Evolutionary conservation across 1,284 basidiomycete genomes (phyloP), one percentile per base, ranked within the genome.

Genomic region (Hemileia vastatrix): DNA sequence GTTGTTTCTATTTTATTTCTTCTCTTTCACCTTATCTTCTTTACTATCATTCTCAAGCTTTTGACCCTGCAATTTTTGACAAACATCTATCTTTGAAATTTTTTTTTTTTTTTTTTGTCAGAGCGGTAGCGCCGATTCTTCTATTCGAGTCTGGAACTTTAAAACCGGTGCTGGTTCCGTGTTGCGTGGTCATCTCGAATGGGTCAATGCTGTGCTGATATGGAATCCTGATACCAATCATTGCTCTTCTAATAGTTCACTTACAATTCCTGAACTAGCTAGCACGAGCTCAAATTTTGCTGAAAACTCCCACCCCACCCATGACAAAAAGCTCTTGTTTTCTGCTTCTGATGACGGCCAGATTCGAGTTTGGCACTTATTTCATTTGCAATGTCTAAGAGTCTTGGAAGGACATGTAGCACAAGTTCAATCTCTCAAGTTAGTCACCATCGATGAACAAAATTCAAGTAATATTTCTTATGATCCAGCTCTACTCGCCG

Each of bases 271-370:
- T 88, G 90, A 13, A 40, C 6, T 4, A 19, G 6, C 53, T 33
- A 32, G 33, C 45, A 59, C 61, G n/a, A 13, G 19, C 13, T 9
- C 43, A 13, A 3, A 18, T 6, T 21, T 19, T 2, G 24, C 52
- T 15, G 43, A 63, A 27, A 52, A 50, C 24, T 19, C 43, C 8
- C 2, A 44, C 2, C 8, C 2, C 2, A 3, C 13, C 43, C 13
- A 18, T 18, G 64, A 68, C 48, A 64, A 69, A 49, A 90, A 92
- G 77, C 90, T 94, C 86, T 81, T 99, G 36, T 96, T 98, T 79
- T 96, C 92, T 5, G 91, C 89, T 1, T 93, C 90, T 4, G 94
- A 98, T 75, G 95, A 98, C 73, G 86, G 88, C 31, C 86, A 87
- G 3, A 91, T 98, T 76, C 86, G 87, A 63, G 82, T 99, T 1